These are phyloP conservation scores for Gymnopilus junonius DNA, from an alignment of 768 basidiomycete species.

Conservation along the genomic window DNA sequence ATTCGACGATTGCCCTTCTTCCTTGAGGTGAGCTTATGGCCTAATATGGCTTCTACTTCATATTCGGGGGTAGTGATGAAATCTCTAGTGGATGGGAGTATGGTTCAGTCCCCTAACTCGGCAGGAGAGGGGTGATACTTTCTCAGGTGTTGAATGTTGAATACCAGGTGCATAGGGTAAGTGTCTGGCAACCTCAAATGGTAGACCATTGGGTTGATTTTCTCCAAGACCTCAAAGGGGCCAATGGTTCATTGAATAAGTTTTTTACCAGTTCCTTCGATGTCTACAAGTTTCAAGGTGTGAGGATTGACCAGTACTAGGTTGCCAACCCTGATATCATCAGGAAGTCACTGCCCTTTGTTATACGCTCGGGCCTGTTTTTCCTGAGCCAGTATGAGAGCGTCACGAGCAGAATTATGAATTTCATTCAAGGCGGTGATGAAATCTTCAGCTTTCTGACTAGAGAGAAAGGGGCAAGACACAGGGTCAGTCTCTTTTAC, in stretches of 20 bases:
- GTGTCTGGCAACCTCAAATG: constrained; percentile 23
- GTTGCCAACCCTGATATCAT: constrained; percentile 16
- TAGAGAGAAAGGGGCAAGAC: too few relatives aligned
- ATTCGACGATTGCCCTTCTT: constrained; percentile 16
- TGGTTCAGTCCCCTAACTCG: constrained; percentile 16
- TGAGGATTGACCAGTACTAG: constrained; percentile 30
- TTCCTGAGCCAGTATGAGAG: too few relatives aligned
- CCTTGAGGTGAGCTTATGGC: constrained; percentile 5
- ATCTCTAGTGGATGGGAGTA: constrained; percentile 17
- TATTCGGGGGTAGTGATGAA: constrained; percentile 18
- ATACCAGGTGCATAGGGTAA: constrained; percentile 28
- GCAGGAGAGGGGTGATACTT: constrained; percentile 21
- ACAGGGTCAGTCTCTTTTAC: too few relatives aligned
- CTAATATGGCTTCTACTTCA: constrained; percentile 21
- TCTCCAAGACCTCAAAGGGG: too few relatives aligned
- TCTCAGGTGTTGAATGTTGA: constrained; percentile 27
- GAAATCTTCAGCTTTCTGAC: too few relatives aligned
- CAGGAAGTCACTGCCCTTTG: not conserved
- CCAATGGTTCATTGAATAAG: too few relatives aligned
- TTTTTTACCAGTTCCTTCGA: too few relatives aligned
- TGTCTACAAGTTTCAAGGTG: constrained; percentile 25
- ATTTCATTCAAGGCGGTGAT: too few relatives aligned
- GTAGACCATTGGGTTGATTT: constrained; percentile 27
- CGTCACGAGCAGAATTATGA: too few relatives aligned
- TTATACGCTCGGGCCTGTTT: constrained; percentile 16